A percentile compares a stretch with the other conserved stretches of the same genome.
These are phyloP conservation scores for Fusarium sacchari DNA, from an alignment of 2,329 filamentous ascomycete species.

Conservation along the genomic window DNA sequence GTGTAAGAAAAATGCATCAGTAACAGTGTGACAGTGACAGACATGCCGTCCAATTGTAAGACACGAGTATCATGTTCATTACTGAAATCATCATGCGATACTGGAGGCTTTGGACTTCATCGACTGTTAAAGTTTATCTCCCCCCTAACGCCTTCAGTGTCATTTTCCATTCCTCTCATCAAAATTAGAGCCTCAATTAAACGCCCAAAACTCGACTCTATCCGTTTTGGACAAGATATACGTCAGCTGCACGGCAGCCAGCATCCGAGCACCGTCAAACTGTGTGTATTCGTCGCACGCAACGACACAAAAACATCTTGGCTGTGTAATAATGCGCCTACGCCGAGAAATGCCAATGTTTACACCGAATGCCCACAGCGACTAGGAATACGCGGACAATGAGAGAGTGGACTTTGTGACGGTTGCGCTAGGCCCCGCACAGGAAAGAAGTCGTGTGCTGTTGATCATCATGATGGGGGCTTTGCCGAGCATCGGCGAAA, in stretches of 20 bases:
- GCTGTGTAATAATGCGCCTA: conserved; percentile 13
- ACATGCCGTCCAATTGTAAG: neutral
- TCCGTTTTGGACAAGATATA: conserved; percentile 5
- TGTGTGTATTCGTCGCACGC: neutral
- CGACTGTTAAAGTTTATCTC: neutral
- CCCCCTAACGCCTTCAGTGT: neutral
- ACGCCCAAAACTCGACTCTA: conserved; percentile 6
- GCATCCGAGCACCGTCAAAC: neutral
- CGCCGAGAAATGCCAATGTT: conserved; percentile 26
- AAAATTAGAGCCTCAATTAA: neutral
- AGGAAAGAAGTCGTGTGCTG: conserved; percentile 32
- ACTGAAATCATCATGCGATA: neutral
- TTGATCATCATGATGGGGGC: conserved; percentile 3
- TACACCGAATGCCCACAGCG: neutral
- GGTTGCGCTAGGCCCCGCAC: conserved; percentile 19
- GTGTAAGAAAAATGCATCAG: neutral
- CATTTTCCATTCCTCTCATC: conserved; percentile 1
- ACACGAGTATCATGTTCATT: neutral
- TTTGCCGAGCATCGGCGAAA: conserved; percentile 25
- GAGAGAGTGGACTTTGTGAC: conserved; percentile 4
- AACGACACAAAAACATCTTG: conserved; percentile 14
- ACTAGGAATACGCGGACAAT: conserved; percentile 9
- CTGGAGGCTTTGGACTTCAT: neutral
- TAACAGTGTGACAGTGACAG: neutral
- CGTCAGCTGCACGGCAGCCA: conserved; percentile 25